Percentiles rank a stretch among this genome's conserved stretches.
These are phyloP conservation scores for Ganoderma boninense DNA, from an alignment of 1,284 basidiomycete genomes.

Conservation along the genomic window DNA sequence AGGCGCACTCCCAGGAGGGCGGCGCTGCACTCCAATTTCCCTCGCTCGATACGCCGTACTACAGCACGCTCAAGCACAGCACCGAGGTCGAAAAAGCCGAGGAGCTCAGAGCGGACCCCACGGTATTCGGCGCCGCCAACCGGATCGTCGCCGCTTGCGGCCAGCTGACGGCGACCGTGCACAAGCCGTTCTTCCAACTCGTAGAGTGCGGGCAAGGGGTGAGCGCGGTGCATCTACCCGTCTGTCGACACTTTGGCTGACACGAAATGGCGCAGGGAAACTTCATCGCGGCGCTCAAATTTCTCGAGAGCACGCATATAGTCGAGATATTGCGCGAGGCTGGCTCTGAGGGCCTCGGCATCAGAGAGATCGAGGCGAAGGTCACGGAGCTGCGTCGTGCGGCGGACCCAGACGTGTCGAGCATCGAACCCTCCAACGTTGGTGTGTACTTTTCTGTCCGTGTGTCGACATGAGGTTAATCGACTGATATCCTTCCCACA, in stretches of 20 bases:
- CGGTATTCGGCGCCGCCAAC: conserved; percentile 62
- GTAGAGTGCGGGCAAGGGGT: conserved; percentile 73
- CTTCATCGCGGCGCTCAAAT: conserved; percentile 70
- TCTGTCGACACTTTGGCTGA: not conserved
- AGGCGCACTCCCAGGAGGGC: not conserved
- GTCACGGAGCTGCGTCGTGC: conserved; percentile 20
- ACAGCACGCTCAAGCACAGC: conserved; percentile 43
- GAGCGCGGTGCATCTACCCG: conserved; percentile 36
- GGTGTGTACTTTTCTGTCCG: conserved; percentile 3
- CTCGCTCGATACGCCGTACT: conserved; percentile 58
- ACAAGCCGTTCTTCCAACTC: conserved; percentile 65
- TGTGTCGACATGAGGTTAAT: not conserved
- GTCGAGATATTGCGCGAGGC: conserved; percentile 72
- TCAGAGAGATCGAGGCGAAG: conserved; percentile 55
- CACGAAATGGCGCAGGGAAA: conserved; percentile 56
- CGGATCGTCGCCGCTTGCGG: conserved; percentile 72
- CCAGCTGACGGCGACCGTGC: conserved; percentile 67
- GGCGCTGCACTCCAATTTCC: conserved; percentile 60
- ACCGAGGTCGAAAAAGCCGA: conserved; percentile 45
- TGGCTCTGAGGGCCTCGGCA: conserved; percentile 64
- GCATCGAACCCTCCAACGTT: conserved; percentile 25
- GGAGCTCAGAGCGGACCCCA: conserved; percentile 60
- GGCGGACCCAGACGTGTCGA: conserved; percentile 10
- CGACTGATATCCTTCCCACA: conserved; percentile 33
- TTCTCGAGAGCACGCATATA: conserved; percentile 71